These are phyloP conservation scores for Dothideomycetes sp. DNA, from an alignment of 2,329 filamentous ascomycete genomes.

Conservation along the genomic window DNA sequence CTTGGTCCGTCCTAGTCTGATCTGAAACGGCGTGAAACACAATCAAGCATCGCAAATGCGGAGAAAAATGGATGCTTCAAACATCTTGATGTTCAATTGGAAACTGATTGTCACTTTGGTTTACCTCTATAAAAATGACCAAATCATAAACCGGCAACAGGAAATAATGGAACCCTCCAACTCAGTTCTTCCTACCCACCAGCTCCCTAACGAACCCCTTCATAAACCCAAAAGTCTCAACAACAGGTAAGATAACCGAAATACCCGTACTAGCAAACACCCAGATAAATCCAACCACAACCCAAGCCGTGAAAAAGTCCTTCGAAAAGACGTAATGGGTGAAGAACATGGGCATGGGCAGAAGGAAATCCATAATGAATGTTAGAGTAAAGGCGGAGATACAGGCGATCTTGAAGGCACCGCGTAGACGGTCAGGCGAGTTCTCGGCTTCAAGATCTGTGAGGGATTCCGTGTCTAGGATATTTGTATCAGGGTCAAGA, in stretches of 20 bases:
- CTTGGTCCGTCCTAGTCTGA: no score
- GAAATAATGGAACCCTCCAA: no score
- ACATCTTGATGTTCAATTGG: no score
- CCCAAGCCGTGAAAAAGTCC: constrained; percentile 33
- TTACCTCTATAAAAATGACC: no score
- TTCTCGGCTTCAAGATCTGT: constrained; percentile 22
- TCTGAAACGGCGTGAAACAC: no score
- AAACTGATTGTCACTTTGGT: no score
- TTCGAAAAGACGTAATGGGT: constrained; percentile 32
- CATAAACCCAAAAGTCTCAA: constrained; percentile 31
- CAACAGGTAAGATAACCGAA: constrained; percentile 30
- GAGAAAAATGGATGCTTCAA: no score
- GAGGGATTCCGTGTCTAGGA: not conserved
- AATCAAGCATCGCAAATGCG: no score
- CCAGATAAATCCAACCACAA: constrained; percentile 32
- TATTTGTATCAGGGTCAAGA: no score
- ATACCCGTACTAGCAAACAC: constrained; percentile 31
- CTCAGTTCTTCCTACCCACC: no score
- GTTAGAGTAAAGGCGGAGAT: constrained; percentile 29
- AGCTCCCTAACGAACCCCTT: constrained; percentile 6
- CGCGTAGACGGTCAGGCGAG: constrained; percentile 25
- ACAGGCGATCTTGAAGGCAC: constrained; percentile 31
- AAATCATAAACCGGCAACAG: no score
- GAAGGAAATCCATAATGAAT: constrained; percentile 31
- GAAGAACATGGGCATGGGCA: constrained; percentile 35